Conservation (phyloP, 257 asterid genomes). For the Nicotiana sylvestris region DNA sequence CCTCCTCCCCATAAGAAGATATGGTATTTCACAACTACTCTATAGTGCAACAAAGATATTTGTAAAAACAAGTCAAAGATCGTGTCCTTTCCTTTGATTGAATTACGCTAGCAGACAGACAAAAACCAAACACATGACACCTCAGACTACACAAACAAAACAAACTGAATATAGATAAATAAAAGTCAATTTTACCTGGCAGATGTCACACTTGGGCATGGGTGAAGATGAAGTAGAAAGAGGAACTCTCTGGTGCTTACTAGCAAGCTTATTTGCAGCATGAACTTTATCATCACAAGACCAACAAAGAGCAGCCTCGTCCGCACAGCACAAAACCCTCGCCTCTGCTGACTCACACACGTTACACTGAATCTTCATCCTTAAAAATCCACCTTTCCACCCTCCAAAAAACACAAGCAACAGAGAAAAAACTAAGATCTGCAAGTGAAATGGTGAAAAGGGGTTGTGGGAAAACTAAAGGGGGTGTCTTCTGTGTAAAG, state of each 20-base stretch:
- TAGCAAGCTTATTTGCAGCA: slow-evolving; percentile 69
- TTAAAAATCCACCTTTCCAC: not conserved
- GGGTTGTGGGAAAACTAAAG: not conserved
- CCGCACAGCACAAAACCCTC: slow-evolving; percentile 74
- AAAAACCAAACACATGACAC: no score
- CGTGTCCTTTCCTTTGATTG: no score
- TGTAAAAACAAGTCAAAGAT: no score
- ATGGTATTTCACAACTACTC: no score
- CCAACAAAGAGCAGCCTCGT: slow-evolving; percentile 80
- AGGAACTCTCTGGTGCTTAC: slow-evolving; percentile 70
- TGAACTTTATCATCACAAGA: slow-evolving; percentile 68
- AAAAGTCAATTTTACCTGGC: slow-evolving; percentile 46
- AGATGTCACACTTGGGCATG: slow-evolving; percentile 85
- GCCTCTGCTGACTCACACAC: slow-evolving; percentile 79
- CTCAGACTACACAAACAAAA: no score
- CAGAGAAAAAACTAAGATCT: not conserved
- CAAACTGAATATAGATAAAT: not conserved
- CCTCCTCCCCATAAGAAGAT: no score
- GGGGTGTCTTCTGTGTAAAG: not conserved
- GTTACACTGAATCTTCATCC: slow-evolving; percentile 91
- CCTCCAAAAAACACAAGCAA: not conserved
- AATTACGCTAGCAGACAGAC: no score
- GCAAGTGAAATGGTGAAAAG: not conserved
- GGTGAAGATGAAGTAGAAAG: slow-evolving; percentile 52
- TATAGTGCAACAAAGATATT: no score